Evolutionary conservation across 805 yeast species (phyloP), one percentile per base, ranked within the genome.

Genomic region (Candida odintsovae): DNA sequence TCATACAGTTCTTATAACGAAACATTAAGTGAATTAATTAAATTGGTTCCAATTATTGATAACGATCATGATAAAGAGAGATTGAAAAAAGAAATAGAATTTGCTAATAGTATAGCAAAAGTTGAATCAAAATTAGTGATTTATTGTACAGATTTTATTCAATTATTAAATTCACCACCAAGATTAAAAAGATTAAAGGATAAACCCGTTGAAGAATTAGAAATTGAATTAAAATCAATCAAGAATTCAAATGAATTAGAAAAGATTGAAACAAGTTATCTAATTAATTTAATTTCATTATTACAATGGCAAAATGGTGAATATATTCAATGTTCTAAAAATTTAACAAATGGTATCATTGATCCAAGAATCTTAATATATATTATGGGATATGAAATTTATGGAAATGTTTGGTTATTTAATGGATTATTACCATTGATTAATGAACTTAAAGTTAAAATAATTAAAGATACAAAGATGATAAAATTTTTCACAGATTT

Each of bases 201-300:
- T 0, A 42, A 41, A 15, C 43, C 42, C 15, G 37, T 50, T 11
- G 52, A 44, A 11, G 23, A 25, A 2, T 35, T 61, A 13, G 56
- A 54, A 26, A 52, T 48, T 37, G 63, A 64, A 33, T 43, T 69
- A 25, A 59, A 61, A 4, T 44, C 56, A 2, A 52, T 67, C 18
- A 61, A 58, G 19, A 50, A 59, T 7, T 51, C 65, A 2, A 62
- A 66, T 12, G 76, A 72, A 49, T 57, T 63, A 7, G 69, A 63
- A 9, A 71, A 71, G 46, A 52, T 66, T 4, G 67, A 72, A 37
- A n/a, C n/a, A n/a, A n/a, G n/a, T n/a, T 73, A 69, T 45, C 48
- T 72, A 19, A 67, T 68, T 28, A 53, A 64, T n/a, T 52, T 63
- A 38, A 51, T 71, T 3, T 69, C 65, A 0, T 43, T 72, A 15